A percentile compares a stretch with the other conserved stretches of the same genome.
Evolutionary conservation across 2,329 filamentous ascomycete genomes (phyloP).

Genomic region (Cercospora janseana): DNA sequence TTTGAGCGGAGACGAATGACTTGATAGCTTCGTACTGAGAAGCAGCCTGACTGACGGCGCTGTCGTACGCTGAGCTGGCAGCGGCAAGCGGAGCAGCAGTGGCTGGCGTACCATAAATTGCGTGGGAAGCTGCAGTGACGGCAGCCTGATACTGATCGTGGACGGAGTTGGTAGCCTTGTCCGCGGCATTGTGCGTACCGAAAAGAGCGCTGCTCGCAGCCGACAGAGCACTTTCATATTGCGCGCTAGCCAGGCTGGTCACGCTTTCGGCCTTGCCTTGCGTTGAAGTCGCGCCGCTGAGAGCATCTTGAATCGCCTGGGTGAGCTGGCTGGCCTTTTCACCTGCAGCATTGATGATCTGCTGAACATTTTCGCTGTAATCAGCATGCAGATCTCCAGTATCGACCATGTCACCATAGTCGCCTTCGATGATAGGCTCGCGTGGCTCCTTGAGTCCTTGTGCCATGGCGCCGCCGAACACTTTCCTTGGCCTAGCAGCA

Average conservation of each 20-base stretch:
- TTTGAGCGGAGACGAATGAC: conserved; percentile 64
- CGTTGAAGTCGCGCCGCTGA: conserved; percentile 46
- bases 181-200: conserved; percentile 45
- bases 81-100: conserved; percentile 39
- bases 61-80: conserved; percentile 58
- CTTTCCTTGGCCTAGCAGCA: conserved; percentile 41
- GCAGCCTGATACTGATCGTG: conserved; percentile 57
- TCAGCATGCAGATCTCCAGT: conserved; percentile 41
- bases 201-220: conserved; percentile 59
- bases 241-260: conserved; percentile 55
- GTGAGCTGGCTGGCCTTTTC: conserved; percentile 55
- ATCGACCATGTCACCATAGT: conserved; percentile 40
- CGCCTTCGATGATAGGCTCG: conserved; percentile 49
- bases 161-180: conserved; percentile 51
- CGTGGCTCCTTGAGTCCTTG: conserved; percentile 50
- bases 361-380: conserved; percentile 53
- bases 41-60: conserved; percentile 64
- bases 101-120: conserved; percentile 54
- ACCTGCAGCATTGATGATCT: conserved; percentile 52
- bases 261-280: conserved; percentile 51
- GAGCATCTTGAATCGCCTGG: conserved; percentile 56
- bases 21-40: conserved; percentile 67
- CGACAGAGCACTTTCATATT: conserved; percentile 56
- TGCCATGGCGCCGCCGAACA: conserved; percentile 56
- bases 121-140: conserved; percentile 58